Evolutionary conservation across 768 basidiomycete genomes (phyloP).

Genomic region (Lyophyllum semitale): DNA sequence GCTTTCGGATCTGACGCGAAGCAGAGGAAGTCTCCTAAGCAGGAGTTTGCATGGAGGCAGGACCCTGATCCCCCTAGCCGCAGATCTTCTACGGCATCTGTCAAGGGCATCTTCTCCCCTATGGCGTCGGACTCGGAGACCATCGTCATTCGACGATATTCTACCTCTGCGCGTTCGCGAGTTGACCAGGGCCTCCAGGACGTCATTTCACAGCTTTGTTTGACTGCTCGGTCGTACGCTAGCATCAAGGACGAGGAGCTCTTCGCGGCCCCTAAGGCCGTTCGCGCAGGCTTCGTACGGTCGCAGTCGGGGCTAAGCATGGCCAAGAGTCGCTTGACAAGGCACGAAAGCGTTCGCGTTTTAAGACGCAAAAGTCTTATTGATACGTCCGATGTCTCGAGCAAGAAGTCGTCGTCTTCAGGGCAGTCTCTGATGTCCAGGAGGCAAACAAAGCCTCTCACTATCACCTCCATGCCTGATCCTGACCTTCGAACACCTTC

Average conservation of each 20-base stretch:
- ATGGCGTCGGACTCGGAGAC: slow-evolving; percentile 54
- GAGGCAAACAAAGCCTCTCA: slow-evolving; percentile 36
- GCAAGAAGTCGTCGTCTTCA: slow-evolving; percentile 24
- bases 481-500: slow-evolving; percentile 19
- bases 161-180: slow-evolving; percentile 61
- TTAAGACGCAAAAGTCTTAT: slow-evolving; percentile 56
- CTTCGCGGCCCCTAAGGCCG: slow-evolving; percentile 53
- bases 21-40: slow-evolving; percentile 26
- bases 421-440: slow-evolving; percentile 23
- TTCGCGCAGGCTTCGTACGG: slow-evolving; percentile 46
- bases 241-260: slow-evolving; percentile 63
- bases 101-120: slow-evolving; percentile 60
- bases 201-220: slow-evolving; percentile 74
- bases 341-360: slow-evolving; percentile 72
- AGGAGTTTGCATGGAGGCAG: slow-evolving; percentile 23
- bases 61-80: slow-evolving; percentile 44
- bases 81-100: slow-evolving; percentile 64
- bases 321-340: slow-evolving; percentile 61
- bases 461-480: slow-evolving; percentile 33
- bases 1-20: slow-evolving; percentile 31
- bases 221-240: slow-evolving; percentile 68
- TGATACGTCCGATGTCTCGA: slow-evolving; percentile 31
- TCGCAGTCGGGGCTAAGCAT: slow-evolving; percentile 64
- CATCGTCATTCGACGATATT: slow-evolving; percentile 68
- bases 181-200: slow-evolving; percentile 82